phyloP scores from a whole-genome alignment of 2,329 filamentous ascomycete species.

The Lachnellula subtilissima region DNA sequence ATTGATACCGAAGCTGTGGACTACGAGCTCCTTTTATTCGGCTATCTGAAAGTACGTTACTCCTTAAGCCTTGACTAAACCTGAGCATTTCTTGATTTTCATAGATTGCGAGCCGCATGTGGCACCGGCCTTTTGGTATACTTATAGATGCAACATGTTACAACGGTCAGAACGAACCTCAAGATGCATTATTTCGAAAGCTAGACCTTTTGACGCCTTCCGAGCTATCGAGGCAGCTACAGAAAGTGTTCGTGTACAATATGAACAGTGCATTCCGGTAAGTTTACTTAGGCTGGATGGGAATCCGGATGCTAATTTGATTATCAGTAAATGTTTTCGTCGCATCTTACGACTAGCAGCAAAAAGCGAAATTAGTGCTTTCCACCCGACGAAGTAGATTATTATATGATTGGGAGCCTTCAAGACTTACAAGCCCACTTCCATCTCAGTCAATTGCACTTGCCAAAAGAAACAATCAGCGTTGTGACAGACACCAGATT shows the following conservation, averaged over 20 bases:
- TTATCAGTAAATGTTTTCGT: constrained; percentile 55
- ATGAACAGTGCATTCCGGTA: constrained; percentile 68
- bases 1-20: constrained; percentile 63
- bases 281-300: constrained; percentile 50
- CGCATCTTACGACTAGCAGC: constrained; percentile 57
- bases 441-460: constrained; percentile 59
- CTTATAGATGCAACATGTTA: constrained; percentile 68
- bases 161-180: constrained; percentile 60
- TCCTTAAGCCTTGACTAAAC: background rate
- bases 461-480: constrained; percentile 66
- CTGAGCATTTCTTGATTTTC: constrained; percentile 3
- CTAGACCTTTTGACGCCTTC: constrained; percentile 58
- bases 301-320: constrained; percentile 40
- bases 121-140: constrained; percentile 64
- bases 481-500: constrained; percentile 62
- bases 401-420: constrained; percentile 60
- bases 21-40: constrained; percentile 61
- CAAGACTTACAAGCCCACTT: constrained; percentile 64
- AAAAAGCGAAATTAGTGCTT: constrained; percentile 55
- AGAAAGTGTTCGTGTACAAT: constrained; percentile 64
- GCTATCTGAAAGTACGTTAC: constrained; percentile 56
- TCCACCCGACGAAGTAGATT: constrained; percentile 61
- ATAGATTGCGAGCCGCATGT: constrained; percentile 63
- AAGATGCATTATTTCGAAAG: constrained; percentile 60
- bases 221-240: constrained; percentile 55